Base-by-base conservation (phyloP, 2,329 filamentous ascomycete genomes). In the Ophiostoma ulmi region DNA sequence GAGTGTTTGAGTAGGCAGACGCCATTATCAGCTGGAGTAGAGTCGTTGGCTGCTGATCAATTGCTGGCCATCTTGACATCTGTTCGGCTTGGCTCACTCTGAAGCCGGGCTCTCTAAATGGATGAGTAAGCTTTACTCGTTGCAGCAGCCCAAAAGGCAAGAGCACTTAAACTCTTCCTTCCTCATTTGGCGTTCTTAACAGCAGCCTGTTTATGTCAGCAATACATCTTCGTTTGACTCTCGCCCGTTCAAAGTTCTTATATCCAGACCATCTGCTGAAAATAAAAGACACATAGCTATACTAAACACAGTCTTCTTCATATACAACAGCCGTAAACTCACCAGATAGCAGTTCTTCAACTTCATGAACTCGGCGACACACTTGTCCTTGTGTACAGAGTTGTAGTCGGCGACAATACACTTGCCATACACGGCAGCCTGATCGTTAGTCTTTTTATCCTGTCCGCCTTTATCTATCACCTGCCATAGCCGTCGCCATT, bases 321-420 rank as follows among this genome's bases (percentile, higher is more conserved):
- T 20, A n/a, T 48, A 3, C 17, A 48, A 10, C 17, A 48, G 20
- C 44, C 3, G 31, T 17, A 1, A 48, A 55, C 86, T 76, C 83
- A 97, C 94, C 77, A 96, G 77, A 77, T 93, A 97, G 78, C 94
- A 98, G 75, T 97, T 85, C 79, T 97, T 97, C 67, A 98, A 79
- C 74, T 83, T 88, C 80, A 95, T 83, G 75, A 99, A 98, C 77
- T 97, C 93, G 71, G 88, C 88, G 5, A 85, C 84, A 77, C 95
- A 99, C 83, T 95, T 95, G 78, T 97, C 92, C 78, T 97, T 97
- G 75, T 93, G 87, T 3, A 97, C 88, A 4, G 93, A 88, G 77
- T 94, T 94, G 81, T 97, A 98, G 78, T 98, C 94, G 55, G 88
- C 87, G 68, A 94, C 86, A 74, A 99, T 89, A 78, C 95, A 99